Conservation (phyloP, 495 filamentous ascomycete species). For the Annulohypoxylon bovei region DNA sequence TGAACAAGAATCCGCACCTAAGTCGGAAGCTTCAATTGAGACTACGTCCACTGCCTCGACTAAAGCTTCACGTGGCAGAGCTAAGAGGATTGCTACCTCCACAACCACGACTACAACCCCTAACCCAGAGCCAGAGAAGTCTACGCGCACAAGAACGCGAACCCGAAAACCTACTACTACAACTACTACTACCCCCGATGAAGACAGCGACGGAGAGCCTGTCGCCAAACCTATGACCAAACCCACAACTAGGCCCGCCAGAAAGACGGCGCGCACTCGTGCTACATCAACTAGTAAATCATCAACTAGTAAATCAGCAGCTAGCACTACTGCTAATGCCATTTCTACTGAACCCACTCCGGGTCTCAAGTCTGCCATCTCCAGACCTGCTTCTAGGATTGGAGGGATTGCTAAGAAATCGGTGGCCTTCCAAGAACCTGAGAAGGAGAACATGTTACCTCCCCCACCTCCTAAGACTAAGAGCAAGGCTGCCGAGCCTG, state of each 20-base stretch:
- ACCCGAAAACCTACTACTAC: conserved; percentile 47
- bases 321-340: conserved; percentile 42
- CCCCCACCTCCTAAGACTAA: conserved; percentile 37
- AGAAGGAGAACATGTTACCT: conserved; percentile 64
- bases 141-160: conserved; percentile 47
- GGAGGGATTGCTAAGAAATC: conserved; percentile 57
- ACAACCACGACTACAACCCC: conserved; percentile 16
- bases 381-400: conserved; percentile 38
- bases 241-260: conserved; percentile 42
- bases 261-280: conserved; percentile 54
- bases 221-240: not conserved
- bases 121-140: conserved; percentile 44
- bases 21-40: conserved; percentile 34
- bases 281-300: conserved; percentile 44
- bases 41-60: conserved; percentile 20
- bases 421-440: conserved; percentile 66
- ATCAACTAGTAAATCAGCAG: no score
- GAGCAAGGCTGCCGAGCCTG: conserved; percentile 43
- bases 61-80: conserved; percentile 40
- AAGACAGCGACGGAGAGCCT: conserved; percentile 29
- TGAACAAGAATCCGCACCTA: conserved; percentile 17
- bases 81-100: conserved; percentile 34
- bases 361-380: conserved; percentile 48
- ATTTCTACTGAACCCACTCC: conserved; percentile 51
- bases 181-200: conserved; percentile 19